Base-by-base conservation (phyloP, 1,139 yeast genomes). In the Pichia sp. region DNA sequence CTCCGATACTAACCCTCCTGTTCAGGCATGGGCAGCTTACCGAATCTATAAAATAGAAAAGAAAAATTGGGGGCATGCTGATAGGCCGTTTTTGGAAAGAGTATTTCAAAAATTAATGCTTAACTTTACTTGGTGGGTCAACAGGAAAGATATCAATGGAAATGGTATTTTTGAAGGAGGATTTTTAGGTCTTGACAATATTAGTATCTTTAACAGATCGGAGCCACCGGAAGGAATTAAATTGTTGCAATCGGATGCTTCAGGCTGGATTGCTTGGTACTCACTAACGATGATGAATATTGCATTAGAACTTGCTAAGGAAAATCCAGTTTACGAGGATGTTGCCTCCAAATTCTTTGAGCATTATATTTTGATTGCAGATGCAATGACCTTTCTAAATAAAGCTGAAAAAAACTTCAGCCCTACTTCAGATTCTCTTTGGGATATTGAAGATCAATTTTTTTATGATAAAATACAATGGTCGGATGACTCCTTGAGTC, bases 181-280 rank as follows among this genome's bases (percentile, higher is more conserved):
- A 0, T 89, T 89, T 64, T 71, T 89, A 44, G 97, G 97, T 7
- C 70, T 89, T 47, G 97, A 89, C 64, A 89, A 89, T 61, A 89
- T 89, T 63, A 96, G 97, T 52, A 72, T 89, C 47, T 89, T 89
- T 67, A 89, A 89, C 61, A 76, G 97, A 60, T 84, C 95, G 3
- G 97, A 89, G 64, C 95, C 95, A 1, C 97, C 97, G 26, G 85
- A 95, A 1, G 96, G 96, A 31, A 96, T 96, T 39, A 76, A 72
- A 36, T 70, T 89, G 52, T 95, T 88, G 61, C 97, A 89, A 63
- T 96, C 97, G 1, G 97, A 89, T 61, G 85, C 95, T 23, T 89
- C 97, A 7, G 96, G 96, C 34, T 89, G 97, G 97, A 85, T 89
- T 95, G 97, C 96, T 0, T 89, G 91, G 66, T 89, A 81, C 64